Evolutionary conservation across 805 yeast genomes (phyloP), one percentile per base, ranked within the genome.

Genomic region (Schwanniomyces yamadae): DNA sequence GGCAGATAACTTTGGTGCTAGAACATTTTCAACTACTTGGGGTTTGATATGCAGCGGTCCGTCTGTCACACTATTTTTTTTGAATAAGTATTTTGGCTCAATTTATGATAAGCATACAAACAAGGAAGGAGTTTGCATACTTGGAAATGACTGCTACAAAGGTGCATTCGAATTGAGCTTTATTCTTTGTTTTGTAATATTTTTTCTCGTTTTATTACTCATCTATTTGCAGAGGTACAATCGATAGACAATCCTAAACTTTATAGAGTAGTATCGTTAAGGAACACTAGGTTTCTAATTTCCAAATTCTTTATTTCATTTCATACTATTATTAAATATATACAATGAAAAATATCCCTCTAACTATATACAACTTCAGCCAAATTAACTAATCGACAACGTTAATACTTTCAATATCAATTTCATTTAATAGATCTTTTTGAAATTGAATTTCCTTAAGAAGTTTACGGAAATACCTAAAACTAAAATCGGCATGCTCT

Each of bases 41-140:
- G 88, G 91, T 0, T 59, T 84, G 26, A 59, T 78, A 11, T 81
- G 89, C 16, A 79, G 88, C 0, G 90, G 90, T 6, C 87, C 88
- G 1, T 59, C 82, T 14, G 29, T 77, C 4, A 62, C 75, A 0
- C 71, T 84, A 26, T 77, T 75, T 46, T 33, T 66, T 2, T 65
- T 83, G 42, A 78, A 80, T 32, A 71, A 70, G 37, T 62, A 69
- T 32, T 73, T 84, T 45, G 88, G 87, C 1, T 37, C 46, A 7
- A 71, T 75, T 21, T 69, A 84, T 44, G 80, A 78, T 44, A 57
- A 56, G 4, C 66, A 70, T 22, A 46, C 64, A 1, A 60, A 61
- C 33, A 66, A 68, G 5, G 57, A 65, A 2, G 73, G 71, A 1
- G 47, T 61, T 4, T 68, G 73, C 39, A 54, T 49, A 33, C 40